A percentile compares a stretch with the other conserved stretches of the same genome.
Evolutionary conservation across 768 basidiomycete genomes (phyloP).

Genomic region (Calocera viscosa): DNA sequence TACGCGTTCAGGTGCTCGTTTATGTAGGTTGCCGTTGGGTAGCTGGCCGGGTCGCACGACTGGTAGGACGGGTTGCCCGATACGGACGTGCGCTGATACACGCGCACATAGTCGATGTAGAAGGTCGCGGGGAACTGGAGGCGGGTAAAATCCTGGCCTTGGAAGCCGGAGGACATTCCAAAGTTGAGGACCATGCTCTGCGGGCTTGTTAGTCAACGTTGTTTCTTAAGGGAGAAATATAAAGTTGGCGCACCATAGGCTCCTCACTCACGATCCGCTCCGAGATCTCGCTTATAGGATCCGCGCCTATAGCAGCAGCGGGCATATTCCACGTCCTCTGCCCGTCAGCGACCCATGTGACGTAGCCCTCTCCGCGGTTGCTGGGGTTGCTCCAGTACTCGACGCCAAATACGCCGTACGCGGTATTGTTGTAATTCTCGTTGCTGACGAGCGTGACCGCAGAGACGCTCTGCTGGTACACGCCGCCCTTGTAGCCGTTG

Average conservation of each 20-base stretch:
- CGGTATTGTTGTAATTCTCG: conserved; percentile 20
- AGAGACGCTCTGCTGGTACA: conserved; percentile 45
- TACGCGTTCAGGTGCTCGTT: conserved; percentile 23
- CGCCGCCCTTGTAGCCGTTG: conserved; percentile 28
- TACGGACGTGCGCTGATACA: conserved; percentile 52
- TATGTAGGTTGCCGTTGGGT: conserved; percentile 28
- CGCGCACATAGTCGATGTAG: conserved; percentile 80
- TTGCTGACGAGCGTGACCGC: conserved; percentile 37
- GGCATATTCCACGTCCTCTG: conserved; percentile 23
- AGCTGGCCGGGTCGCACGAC: conserved; percentile 26
- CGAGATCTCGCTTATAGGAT: conserved; percentile 23
- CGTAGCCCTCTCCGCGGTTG: conserved; percentile 23
- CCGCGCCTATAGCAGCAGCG: conserved; percentile 23
- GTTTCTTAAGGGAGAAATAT: conserved; percentile 18
- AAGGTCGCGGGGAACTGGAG: conserved; percentile 67
- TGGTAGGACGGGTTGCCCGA: conserved; percentile 23
- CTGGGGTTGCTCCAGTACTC: conserved; percentile 29
- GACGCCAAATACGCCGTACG: conserved; percentile 31
- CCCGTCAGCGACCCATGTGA: conserved; percentile 26
- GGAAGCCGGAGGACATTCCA: conserved; percentile 68
- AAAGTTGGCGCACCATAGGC: conserved; percentile 30
- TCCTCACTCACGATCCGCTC: conserved; percentile 29
- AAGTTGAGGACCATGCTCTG: conserved; percentile 32
- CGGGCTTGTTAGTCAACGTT: conserved; percentile 11
- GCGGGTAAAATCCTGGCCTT: conserved; percentile 54